Evolutionary conservation across 1,139 yeast species (phyloP).

Genomic region (Meyerozyma athensensis): DNA sequence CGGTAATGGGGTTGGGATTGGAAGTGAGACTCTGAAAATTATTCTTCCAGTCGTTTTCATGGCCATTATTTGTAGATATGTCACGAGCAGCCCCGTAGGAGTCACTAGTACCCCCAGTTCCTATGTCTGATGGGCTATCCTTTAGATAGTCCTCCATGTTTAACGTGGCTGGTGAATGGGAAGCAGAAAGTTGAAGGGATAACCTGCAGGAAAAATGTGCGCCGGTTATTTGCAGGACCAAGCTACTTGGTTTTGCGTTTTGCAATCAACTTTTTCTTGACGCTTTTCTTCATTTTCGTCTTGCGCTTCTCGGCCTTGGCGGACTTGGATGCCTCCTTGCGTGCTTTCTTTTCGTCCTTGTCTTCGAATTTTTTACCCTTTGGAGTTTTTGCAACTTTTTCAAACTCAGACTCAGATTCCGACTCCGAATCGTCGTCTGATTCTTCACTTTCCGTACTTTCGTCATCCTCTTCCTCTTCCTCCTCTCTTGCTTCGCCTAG

Average conservation of each 20-base stretch:
- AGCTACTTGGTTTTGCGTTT: conserved; percentile 37
- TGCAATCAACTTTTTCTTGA: conserved; percentile 73
- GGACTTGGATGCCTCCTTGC: conserved; percentile 80
- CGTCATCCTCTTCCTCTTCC: conserved; percentile 15
- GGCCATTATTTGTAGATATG: not conserved
- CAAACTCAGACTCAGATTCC: conserved; percentile 20
- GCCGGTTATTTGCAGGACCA: not conserved
- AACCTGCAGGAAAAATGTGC: not conserved
- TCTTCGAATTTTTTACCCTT: conserved; percentile 80
- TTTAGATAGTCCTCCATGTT: conserved; percentile 35
- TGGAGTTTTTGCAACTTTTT: conserved; percentile 26
- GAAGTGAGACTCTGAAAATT: conserved; percentile 3
- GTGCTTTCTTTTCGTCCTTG: conserved; percentile 74
- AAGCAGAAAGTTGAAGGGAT: not conserved
- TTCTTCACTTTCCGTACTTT: conserved; percentile 13
- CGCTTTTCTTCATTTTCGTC: conserved; percentile 85
- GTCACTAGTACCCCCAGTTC: not conserved
- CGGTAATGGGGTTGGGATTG: conserved; percentile 6
- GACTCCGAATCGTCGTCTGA: conserved; percentile 23
- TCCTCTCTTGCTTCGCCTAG: conserved; percentile 30
- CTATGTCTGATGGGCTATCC: conserved; percentile 33
- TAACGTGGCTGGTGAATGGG: not conserved
- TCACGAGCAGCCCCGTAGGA: not conserved
- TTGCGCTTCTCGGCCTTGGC: conserved; percentile 85
- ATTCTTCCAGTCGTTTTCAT: conserved; percentile 2